phyloP scores from a whole-genome alignment of 495 filamentous ascomycete genomes.

The Penicillium steckii region DNA sequence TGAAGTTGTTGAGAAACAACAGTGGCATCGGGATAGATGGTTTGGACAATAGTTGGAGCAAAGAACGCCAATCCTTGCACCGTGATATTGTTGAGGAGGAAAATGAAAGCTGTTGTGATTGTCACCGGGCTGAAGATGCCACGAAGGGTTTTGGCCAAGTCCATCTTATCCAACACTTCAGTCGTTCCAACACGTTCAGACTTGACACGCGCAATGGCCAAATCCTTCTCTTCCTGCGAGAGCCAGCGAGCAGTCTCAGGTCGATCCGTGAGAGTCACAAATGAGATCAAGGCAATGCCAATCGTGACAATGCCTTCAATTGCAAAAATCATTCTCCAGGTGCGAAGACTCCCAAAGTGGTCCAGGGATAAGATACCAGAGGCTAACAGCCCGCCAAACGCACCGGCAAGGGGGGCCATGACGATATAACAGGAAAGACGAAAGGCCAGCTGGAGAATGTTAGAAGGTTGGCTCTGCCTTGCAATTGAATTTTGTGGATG shows the following conservation, averaged over 20 bases:
- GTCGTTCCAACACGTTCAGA: constrained; percentile 67
- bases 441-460: constrained; percentile 47
- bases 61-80: constrained; percentile 66
- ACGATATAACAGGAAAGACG: constrained; percentile 50
- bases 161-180: constrained; percentile 55
- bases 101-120: constrained; percentile 45
- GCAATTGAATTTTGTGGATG: background rate
- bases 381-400: constrained; percentile 68
- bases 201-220: constrained; percentile 59
- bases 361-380: constrained; percentile 52
- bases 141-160: constrained; percentile 39
- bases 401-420: constrained; percentile 67
- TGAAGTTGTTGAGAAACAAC: constrained; percentile 61
- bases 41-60: constrained; percentile 66
- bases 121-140: constrained; percentile 54
- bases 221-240: constrained; percentile 58
- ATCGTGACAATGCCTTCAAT: constrained; percentile 73
- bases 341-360: constrained; percentile 43
- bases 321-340: constrained; percentile 74
- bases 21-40: constrained; percentile 55
- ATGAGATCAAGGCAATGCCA: constrained; percentile 55
- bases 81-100: constrained; percentile 55
- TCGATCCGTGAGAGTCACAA: constrained; percentile 62
- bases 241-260: constrained; percentile 66
- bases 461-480: background rate